Evolutionary conservation across 2,329 filamentous ascomycete species (phyloP).

Genomic region (Colletotrichum orchidophilum): DNA sequence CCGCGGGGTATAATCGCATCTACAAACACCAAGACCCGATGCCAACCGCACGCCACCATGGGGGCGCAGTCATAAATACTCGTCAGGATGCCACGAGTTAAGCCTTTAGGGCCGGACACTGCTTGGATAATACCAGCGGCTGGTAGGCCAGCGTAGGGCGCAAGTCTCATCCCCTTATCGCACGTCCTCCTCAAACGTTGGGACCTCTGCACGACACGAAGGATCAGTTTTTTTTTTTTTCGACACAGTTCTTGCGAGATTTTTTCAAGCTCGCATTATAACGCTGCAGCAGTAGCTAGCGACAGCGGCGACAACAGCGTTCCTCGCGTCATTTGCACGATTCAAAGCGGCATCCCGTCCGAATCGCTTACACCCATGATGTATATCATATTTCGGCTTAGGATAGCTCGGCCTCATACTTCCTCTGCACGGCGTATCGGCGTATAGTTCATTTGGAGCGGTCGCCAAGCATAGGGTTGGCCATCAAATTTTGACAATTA

Average conservation of each 20-base stretch:
- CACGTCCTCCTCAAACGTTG: conserved; percentile 14
- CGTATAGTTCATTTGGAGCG: conserved; percentile 25
- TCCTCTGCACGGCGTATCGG: conserved; percentile 33
- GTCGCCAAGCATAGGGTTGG: conserved; percentile 15
- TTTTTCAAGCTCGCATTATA: conserved; percentile 11
- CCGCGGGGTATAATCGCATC: conserved; percentile 77
- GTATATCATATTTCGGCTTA: conserved; percentile 29
- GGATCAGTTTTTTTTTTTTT: neutral
- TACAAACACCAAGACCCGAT: neutral
- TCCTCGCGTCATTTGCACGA: conserved; percentile 12
- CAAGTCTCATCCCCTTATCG: conserved; percentile 1
- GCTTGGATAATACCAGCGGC: neutral
- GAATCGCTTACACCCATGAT: conserved; percentile 12
- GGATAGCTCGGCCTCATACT: conserved; percentile 26
- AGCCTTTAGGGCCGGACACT: neutral
- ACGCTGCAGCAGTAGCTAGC: conserved; percentile 6
- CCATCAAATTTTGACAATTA: conserved; percentile 7
- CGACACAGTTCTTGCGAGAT: conserved; percentile 16
- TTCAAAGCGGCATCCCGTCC: conserved; percentile 1
- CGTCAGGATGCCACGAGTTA: conserved; percentile 12
- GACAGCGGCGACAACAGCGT: conserved; percentile 4
- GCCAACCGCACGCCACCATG: neutral
- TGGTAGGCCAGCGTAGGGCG: neutral
- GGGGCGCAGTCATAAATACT: neutral
- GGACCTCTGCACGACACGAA: conserved; percentile 27